Conservation (phyloP, 108 stramenopile genomes). For the Skeletonema marinoi region DNA sequence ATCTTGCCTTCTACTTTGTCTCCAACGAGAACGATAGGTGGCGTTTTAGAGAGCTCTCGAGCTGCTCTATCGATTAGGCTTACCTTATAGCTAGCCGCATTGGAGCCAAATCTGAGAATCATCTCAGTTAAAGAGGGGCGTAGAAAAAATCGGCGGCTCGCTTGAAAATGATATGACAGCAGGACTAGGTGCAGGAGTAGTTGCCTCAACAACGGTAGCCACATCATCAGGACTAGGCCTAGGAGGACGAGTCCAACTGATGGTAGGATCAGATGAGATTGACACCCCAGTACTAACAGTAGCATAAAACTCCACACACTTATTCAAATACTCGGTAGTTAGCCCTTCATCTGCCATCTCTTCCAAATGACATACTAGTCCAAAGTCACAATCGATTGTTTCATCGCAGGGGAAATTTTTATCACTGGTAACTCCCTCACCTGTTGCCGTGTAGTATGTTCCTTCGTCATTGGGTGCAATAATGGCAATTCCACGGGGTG, state of each 20-base stretch:
- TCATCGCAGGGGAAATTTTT: neutral
- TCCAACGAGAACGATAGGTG: too few species aligned
- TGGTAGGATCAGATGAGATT: neutral
- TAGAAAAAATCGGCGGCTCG: too few species aligned
- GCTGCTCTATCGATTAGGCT: too few species aligned
- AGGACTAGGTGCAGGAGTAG: neutral
- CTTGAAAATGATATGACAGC: neutral
- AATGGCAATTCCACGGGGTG: neutral
- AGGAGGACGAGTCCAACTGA: neutral
- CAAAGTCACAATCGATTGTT: neutral
- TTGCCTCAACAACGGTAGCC: neutral
- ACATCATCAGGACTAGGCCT: neutral
- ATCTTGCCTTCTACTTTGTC: too few species aligned
- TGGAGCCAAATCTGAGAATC: too few species aligned
- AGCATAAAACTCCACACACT: neutral
- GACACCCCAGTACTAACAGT: neutral
- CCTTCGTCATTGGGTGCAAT: neutral
- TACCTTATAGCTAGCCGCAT: too few species aligned
- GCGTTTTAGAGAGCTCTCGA: too few species aligned
- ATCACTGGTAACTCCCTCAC: neutral
- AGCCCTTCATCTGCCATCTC: neutral
- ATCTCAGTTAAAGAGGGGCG: too few species aligned
- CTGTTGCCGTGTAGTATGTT: neutral
- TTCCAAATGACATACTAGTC: neutral
- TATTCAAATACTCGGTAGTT: neutral